These are phyloP conservation scores for Inosperma sp. DNA, from an alignment of 768 basidiomycete genomes.

Conservation along the genomic window DNA sequence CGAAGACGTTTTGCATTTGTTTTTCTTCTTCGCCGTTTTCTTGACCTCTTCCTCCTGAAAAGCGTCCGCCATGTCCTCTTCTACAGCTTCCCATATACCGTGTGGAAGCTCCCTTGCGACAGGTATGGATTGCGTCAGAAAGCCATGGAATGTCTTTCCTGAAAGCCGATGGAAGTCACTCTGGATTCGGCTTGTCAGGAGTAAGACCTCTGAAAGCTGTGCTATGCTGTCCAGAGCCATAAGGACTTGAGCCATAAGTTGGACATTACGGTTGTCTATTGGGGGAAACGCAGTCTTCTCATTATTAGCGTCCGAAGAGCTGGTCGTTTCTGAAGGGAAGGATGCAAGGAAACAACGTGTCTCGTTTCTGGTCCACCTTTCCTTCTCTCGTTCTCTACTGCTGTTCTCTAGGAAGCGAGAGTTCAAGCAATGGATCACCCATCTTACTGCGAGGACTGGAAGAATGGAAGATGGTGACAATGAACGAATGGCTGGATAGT, in stretches of 20 bases:
- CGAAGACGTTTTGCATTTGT: neutral
- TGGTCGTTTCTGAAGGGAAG: slow-evolving; percentile 31
- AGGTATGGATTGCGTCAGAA: slow-evolving; percentile 34
- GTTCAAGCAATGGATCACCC: slow-evolving; percentile 52
- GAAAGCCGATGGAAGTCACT: slow-evolving; percentile 50
- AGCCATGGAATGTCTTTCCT: slow-evolving; percentile 53
- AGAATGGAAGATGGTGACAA: slow-evolving; percentile 46
- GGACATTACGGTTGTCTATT: slow-evolving; percentile 56
- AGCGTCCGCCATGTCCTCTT: slow-evolving; percentile 42
- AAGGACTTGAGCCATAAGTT: slow-evolving; percentile 61
- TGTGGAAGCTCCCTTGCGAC: slow-evolving; percentile 24
- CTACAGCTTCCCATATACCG: slow-evolving; percentile 44
- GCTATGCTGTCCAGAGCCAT: slow-evolving; percentile 57
- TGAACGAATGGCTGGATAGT: slow-evolving; percentile 41
- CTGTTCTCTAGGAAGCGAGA: slow-evolving; percentile 45
- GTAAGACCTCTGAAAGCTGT: slow-evolving; percentile 56
- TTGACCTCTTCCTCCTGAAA: slow-evolving; percentile 47
- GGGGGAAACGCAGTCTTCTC: slow-evolving; percentile 28
- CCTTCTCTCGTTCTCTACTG: slow-evolving; percentile 57
- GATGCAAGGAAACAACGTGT: slow-evolving; percentile 54
- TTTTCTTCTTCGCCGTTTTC: slow-evolving; percentile 36
- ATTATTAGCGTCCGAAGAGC: slow-evolving; percentile 3
- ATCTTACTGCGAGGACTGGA: slow-evolving; percentile 56
- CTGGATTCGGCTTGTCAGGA: slow-evolving; percentile 48
- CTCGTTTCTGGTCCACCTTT: slow-evolving; percentile 66